These are phyloP conservation scores for Peronospora destructor DNA, from an alignment of 352 stramenopile species.

Conservation along the genomic window DNA sequence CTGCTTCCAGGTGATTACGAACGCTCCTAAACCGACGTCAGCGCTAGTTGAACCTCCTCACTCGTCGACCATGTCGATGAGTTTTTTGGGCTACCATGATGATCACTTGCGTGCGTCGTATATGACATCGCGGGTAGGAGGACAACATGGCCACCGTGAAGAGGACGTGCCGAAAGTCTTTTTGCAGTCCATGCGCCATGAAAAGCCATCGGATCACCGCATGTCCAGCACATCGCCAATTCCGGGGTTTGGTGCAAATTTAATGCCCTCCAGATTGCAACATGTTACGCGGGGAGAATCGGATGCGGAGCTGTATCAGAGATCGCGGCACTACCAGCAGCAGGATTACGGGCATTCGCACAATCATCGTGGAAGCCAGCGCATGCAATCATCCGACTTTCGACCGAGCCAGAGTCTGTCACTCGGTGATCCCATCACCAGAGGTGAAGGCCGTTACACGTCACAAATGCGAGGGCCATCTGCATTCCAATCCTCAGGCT, in stretches of 20 bases:
- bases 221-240: conserved; percentile 32
- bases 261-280: conserved; percentile 16
- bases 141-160: conserved; percentile 8
- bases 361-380: conserved; percentile 23
- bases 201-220: conserved; percentile 20
- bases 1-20: conserved; percentile 76
- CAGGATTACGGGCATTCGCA: conserved; percentile 19
- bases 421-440: conserved; percentile 27
- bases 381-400: conserved; percentile 33
- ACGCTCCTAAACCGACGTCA: conserved; percentile 43
- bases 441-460: conserved; percentile 30
- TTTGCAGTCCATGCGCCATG: conserved; percentile 59
- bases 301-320: conserved; percentile 23
- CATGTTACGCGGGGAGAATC: conserved; percentile 16
- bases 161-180: conserved; percentile 55
- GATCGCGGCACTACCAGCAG: conserved; percentile 23
- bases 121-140: conserved; percentile 35
- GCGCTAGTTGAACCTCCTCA: conserved; percentile 44
- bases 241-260: conserved; percentile 17
- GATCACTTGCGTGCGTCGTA: conserved; percentile 54
- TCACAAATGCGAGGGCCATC: conserved; percentile 26
- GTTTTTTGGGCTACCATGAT: conserved; percentile 61
- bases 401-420: conserved; percentile 33
- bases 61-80: conserved; percentile 50
- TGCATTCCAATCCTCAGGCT: conserved; percentile 25